Conservation (phyloP, 306 rosid species). For the barrel medic (Medicago truncatula) region DNA sequence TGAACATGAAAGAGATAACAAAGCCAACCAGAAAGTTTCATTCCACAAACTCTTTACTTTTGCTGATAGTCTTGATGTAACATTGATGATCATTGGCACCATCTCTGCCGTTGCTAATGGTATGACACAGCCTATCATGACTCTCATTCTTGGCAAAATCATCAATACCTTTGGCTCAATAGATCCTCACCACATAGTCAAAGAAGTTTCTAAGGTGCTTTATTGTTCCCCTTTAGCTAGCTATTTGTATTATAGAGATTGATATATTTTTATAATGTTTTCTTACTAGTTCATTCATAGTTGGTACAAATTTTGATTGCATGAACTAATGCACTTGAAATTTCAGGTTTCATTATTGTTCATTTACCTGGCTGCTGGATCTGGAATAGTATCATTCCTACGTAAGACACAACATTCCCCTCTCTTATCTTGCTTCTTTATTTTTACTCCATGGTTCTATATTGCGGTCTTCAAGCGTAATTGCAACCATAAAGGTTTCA, state of each 20-base stretch:
- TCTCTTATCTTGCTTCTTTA: background rate
- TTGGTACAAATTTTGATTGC: background rate
- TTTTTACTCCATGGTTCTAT: background rate
- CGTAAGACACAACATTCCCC: conserved; percentile 57
- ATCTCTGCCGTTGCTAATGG: conserved; percentile 15
- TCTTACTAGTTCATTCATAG: background rate
- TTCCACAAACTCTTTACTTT: conserved; percentile 8
- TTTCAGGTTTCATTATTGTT: conserved; percentile 63
- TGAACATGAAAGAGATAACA: conserved; percentile 1
- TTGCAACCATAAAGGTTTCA: too few species aligned
- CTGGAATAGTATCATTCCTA: conserved; percentile 68
- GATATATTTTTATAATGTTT: background rate
- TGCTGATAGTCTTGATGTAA: conserved; percentile 6
- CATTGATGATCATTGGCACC: conserved; percentile 13
- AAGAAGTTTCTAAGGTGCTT: conserved; percentile 12
- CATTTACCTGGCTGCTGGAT: conserved; percentile 68
- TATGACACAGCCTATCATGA: conserved; percentile 18
- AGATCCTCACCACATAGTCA: background rate
- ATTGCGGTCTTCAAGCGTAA: background rate
- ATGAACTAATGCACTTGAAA: background rate
- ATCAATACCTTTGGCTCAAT: background rate
- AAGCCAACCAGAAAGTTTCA: conserved; percentile 4
- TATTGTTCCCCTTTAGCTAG: background rate
- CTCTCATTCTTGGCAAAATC: conserved; percentile 9
- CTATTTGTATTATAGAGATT: background rate